Evolutionary conservation across 2,329 filamentous ascomycete genomes (phyloP).

Genomic region (Claviceps monticola): DNA sequence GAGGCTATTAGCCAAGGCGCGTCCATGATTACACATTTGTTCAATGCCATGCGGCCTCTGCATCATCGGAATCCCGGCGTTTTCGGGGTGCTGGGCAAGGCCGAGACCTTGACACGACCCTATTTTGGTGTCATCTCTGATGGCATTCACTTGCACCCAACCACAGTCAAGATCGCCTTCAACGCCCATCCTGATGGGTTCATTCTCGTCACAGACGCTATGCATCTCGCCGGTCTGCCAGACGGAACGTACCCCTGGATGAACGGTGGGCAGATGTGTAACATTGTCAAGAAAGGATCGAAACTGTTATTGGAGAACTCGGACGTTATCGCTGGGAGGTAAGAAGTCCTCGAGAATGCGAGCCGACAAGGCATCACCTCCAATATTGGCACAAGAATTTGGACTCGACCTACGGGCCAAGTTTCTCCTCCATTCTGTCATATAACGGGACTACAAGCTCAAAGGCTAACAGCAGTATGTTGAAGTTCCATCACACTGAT

Average conservation of each 20-base stretch:
- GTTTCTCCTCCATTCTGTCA: no score
- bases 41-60: conserved; percentile 85
- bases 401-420: no score
- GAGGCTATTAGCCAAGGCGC: conserved; percentile 59
- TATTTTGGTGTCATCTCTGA: conserved; percentile 86
- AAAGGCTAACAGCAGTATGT: conserved; percentile 3
- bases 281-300: conserved; percentile 56
- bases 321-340: conserved; percentile 64
- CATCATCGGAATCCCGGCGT: conserved; percentile 86
- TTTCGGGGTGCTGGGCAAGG: conserved; percentile 68
- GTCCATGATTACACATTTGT: conserved; percentile 83
- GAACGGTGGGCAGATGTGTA: conserved; percentile 48
- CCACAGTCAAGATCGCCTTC: conserved; percentile 78
- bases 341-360: conserved; percentile 14
- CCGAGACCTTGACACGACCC: conserved; percentile 44
- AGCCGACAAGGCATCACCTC: not conserved
- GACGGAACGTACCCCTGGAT: conserved; percentile 81
- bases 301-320: conserved; percentile 66
- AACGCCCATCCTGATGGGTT: conserved; percentile 74
- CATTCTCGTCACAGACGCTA: conserved; percentile 84
- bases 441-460: not conserved
- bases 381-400: not conserved
- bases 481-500: conserved; percentile 55
- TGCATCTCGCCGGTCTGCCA: conserved; percentile 71
- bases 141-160: conserved; percentile 80